A percentile compares a stretch with the other conserved stretches of the same genome.
These are phyloP conservation scores for Geosiphon pyriformis DNA, from an alignment of 192 early-diverging fungal species.

Conservation along the genomic window DNA sequence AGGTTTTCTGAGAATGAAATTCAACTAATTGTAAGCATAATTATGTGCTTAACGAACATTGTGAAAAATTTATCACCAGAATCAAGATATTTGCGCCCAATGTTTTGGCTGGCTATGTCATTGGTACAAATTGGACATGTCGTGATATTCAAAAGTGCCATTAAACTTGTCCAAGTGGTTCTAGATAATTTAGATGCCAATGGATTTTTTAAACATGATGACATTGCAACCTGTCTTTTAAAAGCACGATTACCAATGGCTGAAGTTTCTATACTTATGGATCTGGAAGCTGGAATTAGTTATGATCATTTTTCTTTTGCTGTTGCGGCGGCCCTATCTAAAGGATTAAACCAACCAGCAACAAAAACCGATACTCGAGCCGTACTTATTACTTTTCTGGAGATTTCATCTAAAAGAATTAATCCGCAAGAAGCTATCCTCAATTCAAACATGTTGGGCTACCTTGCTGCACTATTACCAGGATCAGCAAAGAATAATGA, in stretches of 20 bases:
- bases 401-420: conserved; percentile 56
- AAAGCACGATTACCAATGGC: conserved; percentile 63
- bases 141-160: conserved; percentile 67
- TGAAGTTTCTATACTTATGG: conserved; percentile 65
- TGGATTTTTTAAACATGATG: conserved; percentile 63
- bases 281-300: conserved; percentile 68
- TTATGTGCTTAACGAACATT: conserved; percentile 87
- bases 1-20: conserved; percentile 79
- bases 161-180: conserved; percentile 63
- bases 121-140: conserved; percentile 82
- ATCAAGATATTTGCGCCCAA: conserved; percentile 72
- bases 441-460: conserved; percentile 56
- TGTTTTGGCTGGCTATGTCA: conserved; percentile 89
- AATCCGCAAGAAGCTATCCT: conserved; percentile 29
- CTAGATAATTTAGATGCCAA: conserved; percentile 69
- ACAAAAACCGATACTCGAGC: conserved; percentile 70
- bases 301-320: conserved; percentile 90
- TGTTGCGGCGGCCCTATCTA: conserved; percentile 71
- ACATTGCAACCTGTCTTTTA: conserved; percentile 67
- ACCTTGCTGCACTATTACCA: conserved; percentile 75
- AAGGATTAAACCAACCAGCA: conserved; percentile 70
- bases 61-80: conserved; percentile 72
- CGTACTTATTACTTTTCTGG: conserved; percentile 63
- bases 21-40: conserved; percentile 76
- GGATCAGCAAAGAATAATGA: conserved; percentile 66